Evolutionary conservation across 805 yeast genomes (phyloP).

Genomic region (Saturnispora zaruensis): DNA sequence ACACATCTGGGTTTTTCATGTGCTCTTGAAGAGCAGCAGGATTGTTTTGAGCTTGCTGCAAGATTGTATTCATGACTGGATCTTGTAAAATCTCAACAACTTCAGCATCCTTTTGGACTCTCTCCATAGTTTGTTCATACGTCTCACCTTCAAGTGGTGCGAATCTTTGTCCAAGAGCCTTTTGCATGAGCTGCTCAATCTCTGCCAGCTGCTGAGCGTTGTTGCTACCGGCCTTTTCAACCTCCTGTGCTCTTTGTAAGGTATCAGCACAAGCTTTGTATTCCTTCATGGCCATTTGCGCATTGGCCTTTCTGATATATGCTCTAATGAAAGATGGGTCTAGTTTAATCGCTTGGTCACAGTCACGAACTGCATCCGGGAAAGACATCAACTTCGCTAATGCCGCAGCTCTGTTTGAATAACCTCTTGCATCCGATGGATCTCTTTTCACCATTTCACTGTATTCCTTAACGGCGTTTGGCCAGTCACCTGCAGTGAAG

Average conservation of each 20-base stretch:
- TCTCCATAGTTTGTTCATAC: slow-evolving; percentile 86
- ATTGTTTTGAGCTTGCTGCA: slow-evolving; percentile 87
- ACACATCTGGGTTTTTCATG: slow-evolving; percentile 92
- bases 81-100: slow-evolving; percentile 81
- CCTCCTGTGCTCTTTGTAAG: slow-evolving; percentile 64
- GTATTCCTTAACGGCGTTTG: slow-evolving; percentile 88
- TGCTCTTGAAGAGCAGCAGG: slow-evolving; percentile 97
- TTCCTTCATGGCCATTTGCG: slow-evolving; percentile 85
- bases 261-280: slow-evolving; percentile 76
- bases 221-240: slow-evolving; percentile 50
- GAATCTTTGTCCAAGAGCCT: slow-evolving; percentile 75
- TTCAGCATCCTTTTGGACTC: slow-evolving; percentile 91
- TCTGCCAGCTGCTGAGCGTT: slow-evolving; percentile 54
- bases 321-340: slow-evolving; percentile 92
- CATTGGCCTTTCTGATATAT: slow-evolving; percentile 92
- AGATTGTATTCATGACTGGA: slow-evolving; percentile 92
- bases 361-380: slow-evolving; percentile 93
- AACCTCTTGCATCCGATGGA: slow-evolving; percentile 95
- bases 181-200: slow-evolving; percentile 72
- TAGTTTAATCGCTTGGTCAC: slow-evolving; percentile 77
- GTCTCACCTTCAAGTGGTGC: slow-evolving; percentile 81
- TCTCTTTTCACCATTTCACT: slow-evolving; percentile 94
- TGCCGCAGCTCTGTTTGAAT: slow-evolving; percentile 97
- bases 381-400: slow-evolving; percentile 88
- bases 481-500: slow-evolving; percentile 93